Evolutionary conservation across 441 rosid genomes (phyloP).

Genomic region (Manihot esculenta): DNA sequence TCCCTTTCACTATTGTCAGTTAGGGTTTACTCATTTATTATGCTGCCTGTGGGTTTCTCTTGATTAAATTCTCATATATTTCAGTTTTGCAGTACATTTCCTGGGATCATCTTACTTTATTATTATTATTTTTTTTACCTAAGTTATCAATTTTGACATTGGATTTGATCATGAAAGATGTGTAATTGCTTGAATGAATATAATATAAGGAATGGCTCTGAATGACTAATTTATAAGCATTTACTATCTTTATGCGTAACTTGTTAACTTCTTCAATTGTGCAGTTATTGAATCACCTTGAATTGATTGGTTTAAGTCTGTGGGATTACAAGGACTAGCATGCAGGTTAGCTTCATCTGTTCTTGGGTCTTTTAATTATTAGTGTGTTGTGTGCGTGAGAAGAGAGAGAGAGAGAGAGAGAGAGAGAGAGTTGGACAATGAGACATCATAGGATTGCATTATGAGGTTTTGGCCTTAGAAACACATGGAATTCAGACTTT

Average conservation of each 20-base stretch:
- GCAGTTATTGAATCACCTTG: slow-evolving; percentile 7
- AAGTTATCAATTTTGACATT: neutral
- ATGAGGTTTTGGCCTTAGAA: neutral
- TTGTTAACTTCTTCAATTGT: neutral
- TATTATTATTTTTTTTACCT: neutral
- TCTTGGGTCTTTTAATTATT: slow-evolving; percentile 1
- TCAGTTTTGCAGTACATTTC: too few relatives aligned
- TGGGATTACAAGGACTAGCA: slow-evolving; percentile 23
- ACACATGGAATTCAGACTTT: neutral
- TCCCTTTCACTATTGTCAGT: neutral
- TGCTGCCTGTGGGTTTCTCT: neutral
- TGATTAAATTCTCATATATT: neutral
- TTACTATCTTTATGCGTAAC: neutral
- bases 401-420: neutral
- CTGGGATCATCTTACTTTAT: too few relatives aligned
- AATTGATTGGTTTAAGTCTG: neutral
- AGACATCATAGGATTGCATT: neutral
- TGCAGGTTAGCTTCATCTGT: slow-evolving; percentile 40
- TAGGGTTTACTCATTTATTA: neutral
- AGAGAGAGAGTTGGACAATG: neutral
- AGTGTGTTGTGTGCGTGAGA: neutral
- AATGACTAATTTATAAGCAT: neutral
- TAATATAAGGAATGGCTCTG: neutral
- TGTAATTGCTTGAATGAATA: neutral
- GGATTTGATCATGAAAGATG: neutral